Evolutionary conservation across 371 early-diverging fungal genomes (phyloP), one percentile per base, ranked within the genome.

Genomic region (Mortierella sp.): DNA sequence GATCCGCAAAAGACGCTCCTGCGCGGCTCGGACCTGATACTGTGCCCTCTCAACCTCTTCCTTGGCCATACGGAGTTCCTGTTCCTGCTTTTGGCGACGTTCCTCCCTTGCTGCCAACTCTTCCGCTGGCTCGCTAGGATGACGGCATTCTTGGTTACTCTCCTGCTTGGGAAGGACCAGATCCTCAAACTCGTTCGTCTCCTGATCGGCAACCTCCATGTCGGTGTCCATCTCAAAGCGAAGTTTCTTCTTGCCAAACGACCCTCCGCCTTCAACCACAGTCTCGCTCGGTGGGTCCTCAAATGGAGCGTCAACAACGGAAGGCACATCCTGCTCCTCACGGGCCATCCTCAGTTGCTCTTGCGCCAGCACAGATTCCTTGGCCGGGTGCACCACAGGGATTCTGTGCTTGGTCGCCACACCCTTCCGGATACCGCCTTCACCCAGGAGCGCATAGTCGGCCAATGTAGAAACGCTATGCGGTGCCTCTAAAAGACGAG

Each of bases 381-480:
- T 75, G 5, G 32, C 6, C 12, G 77, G 77, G 32, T 60, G 71
- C 14, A 81, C 72, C 6, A 81, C 43, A 35, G 81, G 81, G 46
- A 81, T 72, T 10, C 44, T 43, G 44, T 32, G 10, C n/a, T 74
- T 55, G 18, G 74, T 71, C 14, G 71, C 44, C 24, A 29, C 5
- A 24, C 60, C 38, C 21, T 70, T 48, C 4, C 44, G 10, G 8
- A 3, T 8, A 38, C 68, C 16, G 7, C 6, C 32, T 35, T 32
- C 65, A 38, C 32, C 14, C 35, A 63, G 38, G 32, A 63, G 32
- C 8, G 16, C 65, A 21, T 35, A 63, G 65, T 63, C 65, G 8
- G 16, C 65, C 35, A 63, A 63, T 21, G 65, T 63, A 5, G 65
- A 32, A 16, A 63, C 18, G 38, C 8, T 32, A 16, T 63, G 65